Base-by-base conservation (phyloP, 495 filamentous ascomycete genomes). In the Trichoderma parareesei region DNA sequence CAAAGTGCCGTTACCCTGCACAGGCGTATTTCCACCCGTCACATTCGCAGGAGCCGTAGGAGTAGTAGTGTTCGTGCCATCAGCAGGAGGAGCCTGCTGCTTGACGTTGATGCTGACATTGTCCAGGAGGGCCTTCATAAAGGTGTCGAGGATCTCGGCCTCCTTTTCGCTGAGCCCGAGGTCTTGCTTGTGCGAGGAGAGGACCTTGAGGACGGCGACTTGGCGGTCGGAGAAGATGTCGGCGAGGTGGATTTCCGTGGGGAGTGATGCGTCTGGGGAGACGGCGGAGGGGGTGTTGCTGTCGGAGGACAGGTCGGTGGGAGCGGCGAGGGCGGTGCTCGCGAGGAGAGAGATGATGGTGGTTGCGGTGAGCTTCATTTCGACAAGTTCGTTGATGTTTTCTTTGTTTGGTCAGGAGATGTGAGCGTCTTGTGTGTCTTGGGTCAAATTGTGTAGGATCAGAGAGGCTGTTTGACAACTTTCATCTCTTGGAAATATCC, bases 261-360 rank as follows among this genome's bases (percentile, higher is more conserved):
- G 18, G n/a, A 18, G 9, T 3, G 53, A 10, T 20, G 27, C 53
- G 53, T 57, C 53, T 57, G 53, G 8, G 27, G 53, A 57, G 27
- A 57, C 37, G 20, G 35, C 53, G 27, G 20, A 2, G 8, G 53
- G 27, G 4, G 11, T 13, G 53, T 57, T 37, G 27, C 9, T 2
- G 3, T 57, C 18, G 4, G 18, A 5, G 48, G 5, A 18, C 53
- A 57, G 35, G 53, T 57, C 53, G 5, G 53, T 57, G 9, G 53
- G 53, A 4, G 53, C 53, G 9, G 53, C 53, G 11, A 57, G 10
- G 3, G 53, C 53, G 53, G 6, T 57, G 53, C 53, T 27, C 7
- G 53, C 53, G 27, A 57, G 53, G 53, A 57, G 27, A 7, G 53
- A 57, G 53, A 57, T 27, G 53, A 14, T 27, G 53, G 53, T 37